Evolutionary conservation across 208 protist species (phyloP), one percentile per base, ranked within the genome.

Genomic region (Kentomonas sorsogonicus): DNA sequence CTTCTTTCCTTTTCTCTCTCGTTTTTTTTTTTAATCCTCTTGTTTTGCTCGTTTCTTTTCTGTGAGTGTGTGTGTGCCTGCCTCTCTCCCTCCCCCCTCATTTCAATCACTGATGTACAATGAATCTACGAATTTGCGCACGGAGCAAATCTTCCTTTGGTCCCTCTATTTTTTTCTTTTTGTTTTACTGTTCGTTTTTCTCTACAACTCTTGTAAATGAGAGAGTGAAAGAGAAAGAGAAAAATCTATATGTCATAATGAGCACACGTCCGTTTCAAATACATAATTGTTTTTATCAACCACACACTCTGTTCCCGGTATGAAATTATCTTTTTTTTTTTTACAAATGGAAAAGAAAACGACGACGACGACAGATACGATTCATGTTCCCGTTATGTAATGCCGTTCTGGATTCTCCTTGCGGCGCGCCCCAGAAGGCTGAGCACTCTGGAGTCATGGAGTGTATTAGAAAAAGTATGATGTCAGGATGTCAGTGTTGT

Each of bases 121-220:
- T 22, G 6, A 53, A 53, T 20, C 20, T 16, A 30, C 13, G 11
- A 41, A 41, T 18, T 18, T 41, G 38, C 13, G 16, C 38, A 40
- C 13, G 11, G 11, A 54, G 29, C 25, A 38, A n/a, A 54, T 54
- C 9, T 25, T 41, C 15, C 6, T 51, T 43, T 9, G 26, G 4
- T 26, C 52, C 29, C n/a, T 54, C 34, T 59, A 34, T 44, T 48
- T 58, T 64, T 57, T 70, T 66, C 61, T 41, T 58, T 63, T 63
- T 63, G 56, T 43, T 44, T 58, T 60, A 58, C 33, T 62, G 43
- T 63, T 30, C 48, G 11, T 38, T 33, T 40, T 15, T 23, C 38
- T 3, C 38, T 26, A 22, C 25, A 33, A 39, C 20, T 1, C 6
- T 45, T 39, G 25, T 29, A 36, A 31, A 52, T 5, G 23, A 36